Evolutionary conservation across 2,329 filamentous ascomycete genomes (phyloP), one percentile per base, ranked within the genome.

Genomic region (Penicillium sp.): DNA sequence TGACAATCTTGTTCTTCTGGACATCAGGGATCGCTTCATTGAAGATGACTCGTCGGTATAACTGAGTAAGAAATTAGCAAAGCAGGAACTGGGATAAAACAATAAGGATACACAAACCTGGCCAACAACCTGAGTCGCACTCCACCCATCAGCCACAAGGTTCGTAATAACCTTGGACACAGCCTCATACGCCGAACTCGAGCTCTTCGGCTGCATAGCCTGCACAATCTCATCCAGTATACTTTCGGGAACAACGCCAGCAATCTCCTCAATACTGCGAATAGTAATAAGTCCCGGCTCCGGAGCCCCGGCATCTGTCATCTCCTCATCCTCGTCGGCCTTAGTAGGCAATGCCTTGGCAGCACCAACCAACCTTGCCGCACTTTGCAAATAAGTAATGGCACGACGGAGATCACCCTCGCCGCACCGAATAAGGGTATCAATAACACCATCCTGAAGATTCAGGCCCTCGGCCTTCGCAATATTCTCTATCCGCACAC

Each of bases 61-160:
- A 29, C 59, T 69, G 20, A 8, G 27, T n/a, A 49, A 5, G 8
- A 4, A 4, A 47, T 61, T 37, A 67, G 59, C 29, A 49, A 33
- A 8, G 29, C 27, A 22, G 1, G 6, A 40, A 12, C 41, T 40
- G 37, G 49, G 23, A 25, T 18, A 15, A 25, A 29, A 14, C 7
- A 25, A 20, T 11, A 6, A 41, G 35, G 35, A 45, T 40, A 37
- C 47, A 67, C 78, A 74, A 77, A 89, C 88, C 81, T 96, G 92
- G 18, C 83, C 79, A 35, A 97, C 82, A 25, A 97, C 85, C 75
- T 97, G 94, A 6, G 87, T 86, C 23, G 93, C 94, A 72, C 92
- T 97, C 93, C 94, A 99, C 8, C 94, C 94, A 76, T 97, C 94
- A 0, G 93, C 93, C 45, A 97, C 87, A 80, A 99, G 86, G 61